phyloP scores from a whole-genome alignment of 139 green algal genomes.

The Coccomyxa sp. region DNA sequence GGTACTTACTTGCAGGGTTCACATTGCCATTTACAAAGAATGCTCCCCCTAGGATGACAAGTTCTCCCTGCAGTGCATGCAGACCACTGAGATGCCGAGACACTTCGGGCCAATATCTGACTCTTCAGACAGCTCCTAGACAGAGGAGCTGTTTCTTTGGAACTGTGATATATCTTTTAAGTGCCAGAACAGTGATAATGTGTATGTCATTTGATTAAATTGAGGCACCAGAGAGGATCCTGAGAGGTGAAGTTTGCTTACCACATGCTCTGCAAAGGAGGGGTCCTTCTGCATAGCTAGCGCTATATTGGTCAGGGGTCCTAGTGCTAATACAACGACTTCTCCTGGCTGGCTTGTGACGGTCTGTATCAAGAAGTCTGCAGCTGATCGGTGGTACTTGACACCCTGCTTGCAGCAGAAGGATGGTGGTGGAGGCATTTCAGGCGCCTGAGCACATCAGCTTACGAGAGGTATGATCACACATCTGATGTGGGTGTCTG shows the following conservation, averaged over 20 bases:
- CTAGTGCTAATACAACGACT: conserved; percentile 77
- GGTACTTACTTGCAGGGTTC: conserved; percentile 43
- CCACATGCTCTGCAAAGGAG: conserved; percentile 52
- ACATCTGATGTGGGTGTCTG: background rate
- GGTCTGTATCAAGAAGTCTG: conserved; percentile 71
- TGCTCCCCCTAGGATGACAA: conserved; percentile 78
- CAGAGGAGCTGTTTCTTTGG: background rate
- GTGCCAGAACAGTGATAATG: background rate
- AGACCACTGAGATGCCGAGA: background rate
- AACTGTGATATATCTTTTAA: background rate
- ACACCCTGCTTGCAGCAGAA: conserved; percentile 2
- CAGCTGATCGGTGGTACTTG: conserved; percentile 35
- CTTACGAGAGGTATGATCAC: too few species aligned
- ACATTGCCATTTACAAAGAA: conserved; percentile 84
- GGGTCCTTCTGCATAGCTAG: conserved; percentile 67
- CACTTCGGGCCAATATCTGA: too few species aligned
- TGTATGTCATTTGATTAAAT: background rate
- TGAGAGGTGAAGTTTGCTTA: too few species aligned
- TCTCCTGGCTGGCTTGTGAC: conserved; percentile 42
- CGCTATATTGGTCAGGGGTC: conserved; percentile 83
- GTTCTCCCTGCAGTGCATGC: conserved; percentile 28
- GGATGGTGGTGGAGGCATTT: background rate
- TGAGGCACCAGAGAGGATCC: background rate
- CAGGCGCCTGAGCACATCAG: background rate
- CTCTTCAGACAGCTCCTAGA: background rate